Percentiles rank a stretch among this genome's conserved stretches.
These are phyloP conservation scores for Bathelium albidoporum DNA, from an alignment of 495 filamentous ascomycete species.

Conservation along the genomic window DNA sequence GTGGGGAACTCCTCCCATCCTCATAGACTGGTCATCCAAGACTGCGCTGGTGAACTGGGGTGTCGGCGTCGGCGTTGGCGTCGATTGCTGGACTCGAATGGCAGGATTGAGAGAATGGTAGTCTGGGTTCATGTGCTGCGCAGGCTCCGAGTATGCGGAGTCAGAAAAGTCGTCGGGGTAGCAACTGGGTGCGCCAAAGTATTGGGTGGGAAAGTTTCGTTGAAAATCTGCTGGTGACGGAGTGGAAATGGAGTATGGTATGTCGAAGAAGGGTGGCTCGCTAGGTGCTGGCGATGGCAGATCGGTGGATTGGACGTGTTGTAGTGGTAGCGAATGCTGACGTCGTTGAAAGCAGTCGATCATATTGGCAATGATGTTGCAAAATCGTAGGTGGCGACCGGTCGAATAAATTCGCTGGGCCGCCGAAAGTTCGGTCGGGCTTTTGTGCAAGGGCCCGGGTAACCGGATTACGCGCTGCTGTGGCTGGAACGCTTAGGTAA, in stretches of 20 bases:
- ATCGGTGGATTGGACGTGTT: slow-evolving; percentile 2
- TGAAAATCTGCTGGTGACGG: not conserved
- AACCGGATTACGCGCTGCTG: not conserved
- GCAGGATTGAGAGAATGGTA: not conserved
- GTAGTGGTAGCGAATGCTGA: not conserved
- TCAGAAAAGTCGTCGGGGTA: not conserved
- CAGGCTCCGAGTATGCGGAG: not conserved
- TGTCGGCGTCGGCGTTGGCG: not conserved
- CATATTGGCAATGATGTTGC: not conserved
- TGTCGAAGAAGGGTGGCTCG: slow-evolving; percentile 1
- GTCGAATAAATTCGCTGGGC: not conserved
- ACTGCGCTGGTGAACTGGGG: not conserved
- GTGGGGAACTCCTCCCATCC: not conserved
- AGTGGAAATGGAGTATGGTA: not conserved
- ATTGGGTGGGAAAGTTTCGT: not conserved
- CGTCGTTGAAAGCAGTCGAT: slow-evolving; percentile 6
- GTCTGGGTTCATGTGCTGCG: slow-evolving; percentile 1
- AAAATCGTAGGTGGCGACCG: not conserved
- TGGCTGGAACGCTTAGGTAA: not conserved
- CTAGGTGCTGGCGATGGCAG: not conserved
- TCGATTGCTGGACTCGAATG: slow-evolving; percentile 8
- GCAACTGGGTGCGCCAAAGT: not conserved
- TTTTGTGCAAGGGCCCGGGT: not conserved
- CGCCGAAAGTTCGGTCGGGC: not conserved
- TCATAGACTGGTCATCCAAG: not conserved